Base-by-base conservation (phyloP, 2,329 filamentous ascomycete genomes). In the Penicillium oxalicum region DNA sequence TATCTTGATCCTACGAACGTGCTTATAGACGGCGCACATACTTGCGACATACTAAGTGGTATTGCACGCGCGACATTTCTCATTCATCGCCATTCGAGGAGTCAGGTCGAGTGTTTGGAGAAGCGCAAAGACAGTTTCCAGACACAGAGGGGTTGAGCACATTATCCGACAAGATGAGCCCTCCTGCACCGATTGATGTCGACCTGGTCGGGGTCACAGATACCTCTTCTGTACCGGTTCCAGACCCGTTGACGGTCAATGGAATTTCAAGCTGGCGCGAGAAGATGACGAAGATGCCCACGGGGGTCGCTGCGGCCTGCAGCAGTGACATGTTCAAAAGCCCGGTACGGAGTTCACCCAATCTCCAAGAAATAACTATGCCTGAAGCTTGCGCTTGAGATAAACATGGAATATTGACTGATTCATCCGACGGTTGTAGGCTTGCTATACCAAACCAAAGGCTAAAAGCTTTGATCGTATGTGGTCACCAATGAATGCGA, bases 281-380 rank as follows among this genome's bases (percentile, higher is more conserved):
- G 52, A 87, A 86, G n/a, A 57, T 54, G 44, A 86, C 85, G 3
- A 83, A 81, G 61, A 75, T 93, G 35, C 76, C 87, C 54, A 87
- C 84, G 13, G 86, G 86, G 34, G 80, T 88, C 40, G 91, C 91
- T 29, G 87, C 89, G 8, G 78, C 80, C 44, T 84, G 86, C 2
- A 84, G 85, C 68, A 88, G 87, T 67, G 86, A 91, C 60, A 83
- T 87, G 75, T 96, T 94, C 71, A 93, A 93, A 71, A 82, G 82
- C 45, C 77, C 81, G 47, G 83, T 87, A 69, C 60, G 79, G 18
- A 18, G 18, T 18, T 18, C 2, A 18, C 18, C 18, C 18, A 18
- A 18, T 18, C 18, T 18, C 18, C 1, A 18, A 18, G 18, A 18
- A 18, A 18, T 2, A 18, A 18, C 18, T 18, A 18, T 18, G 18